A percentile compares a stretch with the other conserved stretches of the same genome.
Evolutionary conservation across 2,329 filamentous ascomycete species (phyloP).

Genomic region (Bipolaris cookei): DNA sequence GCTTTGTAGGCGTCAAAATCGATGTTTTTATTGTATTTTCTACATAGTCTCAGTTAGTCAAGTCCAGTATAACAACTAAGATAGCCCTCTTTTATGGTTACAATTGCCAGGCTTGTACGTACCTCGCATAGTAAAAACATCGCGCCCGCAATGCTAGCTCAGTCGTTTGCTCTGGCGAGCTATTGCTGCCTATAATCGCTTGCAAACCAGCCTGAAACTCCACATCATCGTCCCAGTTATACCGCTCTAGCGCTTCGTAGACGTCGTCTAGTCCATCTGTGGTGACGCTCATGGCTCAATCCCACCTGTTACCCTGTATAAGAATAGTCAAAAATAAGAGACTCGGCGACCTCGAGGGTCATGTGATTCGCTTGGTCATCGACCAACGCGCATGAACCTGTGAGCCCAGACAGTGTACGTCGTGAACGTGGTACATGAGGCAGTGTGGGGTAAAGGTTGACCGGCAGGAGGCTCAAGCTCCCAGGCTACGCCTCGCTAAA

Average conservation of each 20-base stretch:
- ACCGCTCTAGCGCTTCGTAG: constrained; percentile 68
- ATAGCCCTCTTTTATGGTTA: neutral
- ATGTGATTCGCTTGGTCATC: neutral
- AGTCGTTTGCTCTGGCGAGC: constrained; percentile 60
- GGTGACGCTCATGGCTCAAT: constrained; percentile 34
- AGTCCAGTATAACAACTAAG: too few relatives aligned
- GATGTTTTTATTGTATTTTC: constrained; percentile 58
- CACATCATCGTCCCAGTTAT: constrained; percentile 71
- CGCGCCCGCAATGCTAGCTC: constrained; percentile 70
- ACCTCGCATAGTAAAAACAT: constrained; percentile 70
- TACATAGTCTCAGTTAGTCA: too few relatives aligned
- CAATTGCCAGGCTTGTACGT: neutral
- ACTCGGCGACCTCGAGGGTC: constrained; percentile 11
- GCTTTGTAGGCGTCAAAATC: constrained; percentile 71
- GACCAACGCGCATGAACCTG: constrained; percentile 7
- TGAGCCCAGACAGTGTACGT: neutral
- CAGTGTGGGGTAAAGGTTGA: constrained; percentile 32
- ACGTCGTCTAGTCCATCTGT: constrained; percentile 44
- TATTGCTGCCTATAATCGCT: constrained; percentile 67
- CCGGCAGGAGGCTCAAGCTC: constrained; percentile 21
- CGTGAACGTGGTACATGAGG: constrained; percentile 13
- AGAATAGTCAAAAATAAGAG: neutral
- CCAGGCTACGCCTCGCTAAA: constrained; percentile 26
- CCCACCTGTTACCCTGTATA: neutral
- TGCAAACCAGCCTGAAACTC: constrained; percentile 72